Conservation (phyloP, 768 basidiomycete genomes). For the Porpolomopsis calyptriformis region DNA sequence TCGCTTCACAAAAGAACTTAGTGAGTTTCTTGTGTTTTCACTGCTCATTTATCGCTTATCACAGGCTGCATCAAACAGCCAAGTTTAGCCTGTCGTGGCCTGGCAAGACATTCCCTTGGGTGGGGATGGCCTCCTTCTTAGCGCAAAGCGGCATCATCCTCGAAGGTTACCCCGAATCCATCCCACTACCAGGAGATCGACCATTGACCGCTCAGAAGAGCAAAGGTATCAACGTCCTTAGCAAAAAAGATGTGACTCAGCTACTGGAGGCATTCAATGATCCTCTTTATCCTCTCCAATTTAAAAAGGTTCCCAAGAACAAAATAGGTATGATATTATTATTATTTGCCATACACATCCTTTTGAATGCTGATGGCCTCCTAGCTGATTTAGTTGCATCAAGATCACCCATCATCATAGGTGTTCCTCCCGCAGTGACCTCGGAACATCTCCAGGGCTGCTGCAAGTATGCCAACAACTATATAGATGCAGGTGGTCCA, state of each 20-base stretch:
- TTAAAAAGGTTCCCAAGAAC: not conserved
- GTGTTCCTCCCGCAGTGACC: not conserved
- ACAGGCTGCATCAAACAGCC: too few species aligned
- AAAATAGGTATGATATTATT: not conserved
- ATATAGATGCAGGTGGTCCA: too few species aligned
- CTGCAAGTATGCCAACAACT: too few species aligned
- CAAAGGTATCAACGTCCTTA: not conserved
- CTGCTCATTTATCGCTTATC: too few species aligned
- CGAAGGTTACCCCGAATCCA: too few species aligned
- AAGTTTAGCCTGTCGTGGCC: too few species aligned
- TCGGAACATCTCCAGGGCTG: too few species aligned
- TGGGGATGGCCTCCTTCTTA: too few species aligned
- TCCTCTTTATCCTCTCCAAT: not conserved
- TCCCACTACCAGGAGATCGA: not conserved
- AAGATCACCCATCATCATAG: not conserved
- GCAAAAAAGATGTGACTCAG: not conserved
- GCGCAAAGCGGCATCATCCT: too few species aligned
- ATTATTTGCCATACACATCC: not conserved
- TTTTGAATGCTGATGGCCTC: not conserved
- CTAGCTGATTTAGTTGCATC: not conserved
- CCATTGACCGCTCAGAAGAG: not conserved
- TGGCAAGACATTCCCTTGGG: too few species aligned
- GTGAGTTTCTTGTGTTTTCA: too few species aligned
- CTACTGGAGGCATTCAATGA: not conserved
- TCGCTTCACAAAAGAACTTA: too few species aligned